Conservation (phyloP, 768 basidiomycete genomes). For the Suillus occidentalis region DNA sequence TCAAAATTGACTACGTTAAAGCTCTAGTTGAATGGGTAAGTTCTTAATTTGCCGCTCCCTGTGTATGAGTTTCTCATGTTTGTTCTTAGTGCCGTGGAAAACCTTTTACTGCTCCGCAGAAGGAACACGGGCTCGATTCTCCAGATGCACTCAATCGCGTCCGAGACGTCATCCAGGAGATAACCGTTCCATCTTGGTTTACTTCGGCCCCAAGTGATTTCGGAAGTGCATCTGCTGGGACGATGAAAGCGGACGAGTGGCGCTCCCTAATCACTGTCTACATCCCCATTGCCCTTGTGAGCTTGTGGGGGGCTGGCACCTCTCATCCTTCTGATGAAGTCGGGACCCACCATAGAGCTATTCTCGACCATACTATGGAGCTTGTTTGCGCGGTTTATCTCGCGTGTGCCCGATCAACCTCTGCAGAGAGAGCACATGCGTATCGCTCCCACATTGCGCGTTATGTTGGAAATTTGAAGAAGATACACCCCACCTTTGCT, state of each 20-base stretch:
- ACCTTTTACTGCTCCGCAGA: background rate
- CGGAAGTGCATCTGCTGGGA: conserved; percentile 21
- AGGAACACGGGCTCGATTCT: background rate
- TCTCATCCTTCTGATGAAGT: conserved; percentile 6
- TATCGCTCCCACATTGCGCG: conserved; percentile 18
- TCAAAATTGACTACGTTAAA: background rate
- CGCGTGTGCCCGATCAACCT: conserved; percentile 17
- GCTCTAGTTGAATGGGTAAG: background rate
- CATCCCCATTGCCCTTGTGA: conserved; percentile 34
- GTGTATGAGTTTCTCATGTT: background rate
- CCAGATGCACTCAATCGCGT: background rate
- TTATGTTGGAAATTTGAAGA: conserved; percentile 18
- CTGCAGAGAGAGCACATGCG: conserved; percentile 4
- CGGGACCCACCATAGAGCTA: background rate
- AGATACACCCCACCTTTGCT: conserved; percentile 18
- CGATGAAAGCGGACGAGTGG: conserved; percentile 39
- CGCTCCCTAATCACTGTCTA: conserved; percentile 27
- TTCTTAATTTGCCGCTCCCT: background rate
- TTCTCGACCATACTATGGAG: conserved; percentile 28
- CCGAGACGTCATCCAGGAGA: background rate
- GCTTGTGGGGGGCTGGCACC: conserved; percentile 25
- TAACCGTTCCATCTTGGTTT: conserved; percentile 15
- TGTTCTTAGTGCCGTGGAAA: background rate
- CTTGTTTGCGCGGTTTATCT: conserved; percentile 26
- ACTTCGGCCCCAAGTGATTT: conserved; percentile 15